These are phyloP conservation scores for Alternaria ethzedia DNA, from an alignment of 2,329 filamentous ascomycete genomes.

Conservation along the genomic window DNA sequence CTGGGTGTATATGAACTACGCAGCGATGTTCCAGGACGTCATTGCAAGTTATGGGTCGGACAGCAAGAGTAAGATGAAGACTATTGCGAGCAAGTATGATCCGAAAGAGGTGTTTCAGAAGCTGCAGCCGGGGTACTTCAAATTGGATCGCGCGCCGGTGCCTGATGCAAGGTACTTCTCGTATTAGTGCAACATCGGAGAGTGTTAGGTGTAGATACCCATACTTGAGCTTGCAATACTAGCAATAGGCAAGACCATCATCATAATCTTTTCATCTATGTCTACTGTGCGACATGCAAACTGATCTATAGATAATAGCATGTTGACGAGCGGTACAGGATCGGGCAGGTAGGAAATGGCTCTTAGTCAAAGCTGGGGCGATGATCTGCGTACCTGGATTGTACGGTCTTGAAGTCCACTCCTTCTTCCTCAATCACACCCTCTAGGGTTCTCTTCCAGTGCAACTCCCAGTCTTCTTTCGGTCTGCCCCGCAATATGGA, in stretches of 20 bases:
- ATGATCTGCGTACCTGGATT: not conserved
- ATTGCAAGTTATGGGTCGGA: slow-evolving; percentile 50
- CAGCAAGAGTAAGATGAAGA: slow-evolving; percentile 38
- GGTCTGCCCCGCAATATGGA: too few species aligned
- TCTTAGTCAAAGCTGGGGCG: too few species aligned
- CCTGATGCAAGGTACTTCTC: slow-evolving; percentile 4
- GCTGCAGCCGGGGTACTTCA: slow-evolving; percentile 54
- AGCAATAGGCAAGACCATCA: too few species aligned
- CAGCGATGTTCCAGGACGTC: slow-evolving; percentile 52
- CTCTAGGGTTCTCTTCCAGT: not conserved
- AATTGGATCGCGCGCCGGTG: slow-evolving; percentile 36
- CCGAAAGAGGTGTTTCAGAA: slow-evolving; percentile 50
- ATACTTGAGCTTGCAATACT: too few species aligned
- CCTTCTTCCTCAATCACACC: not conserved
- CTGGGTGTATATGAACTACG: slow-evolving; percentile 59
- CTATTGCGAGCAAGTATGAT: slow-evolving; percentile 50
- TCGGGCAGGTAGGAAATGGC: too few species aligned
- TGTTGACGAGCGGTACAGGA: too few species aligned
- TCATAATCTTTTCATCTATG: too few species aligned
- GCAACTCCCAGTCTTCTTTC: not conserved
- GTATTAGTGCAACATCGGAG: not conserved
- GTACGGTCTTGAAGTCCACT: not conserved
- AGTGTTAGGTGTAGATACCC: too few species aligned
- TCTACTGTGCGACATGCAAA: too few species aligned
- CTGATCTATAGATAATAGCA: too few species aligned